Conservation (phyloP, 1,139 yeast genomes). For the Hemisphaericaspora xylanilytica region DNA sequence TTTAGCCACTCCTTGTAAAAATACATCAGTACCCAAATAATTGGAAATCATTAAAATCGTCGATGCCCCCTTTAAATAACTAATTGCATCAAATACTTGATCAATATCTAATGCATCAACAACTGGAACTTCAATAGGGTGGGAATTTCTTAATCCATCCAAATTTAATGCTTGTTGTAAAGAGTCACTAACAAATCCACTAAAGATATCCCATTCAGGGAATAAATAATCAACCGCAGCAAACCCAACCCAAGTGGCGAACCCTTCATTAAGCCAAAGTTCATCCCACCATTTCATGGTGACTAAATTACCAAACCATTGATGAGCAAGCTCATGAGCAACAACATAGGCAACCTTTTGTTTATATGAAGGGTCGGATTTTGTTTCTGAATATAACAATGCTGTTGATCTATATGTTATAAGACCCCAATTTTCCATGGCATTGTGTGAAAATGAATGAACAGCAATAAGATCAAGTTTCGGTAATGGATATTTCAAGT, state of each 20-base stretch:
- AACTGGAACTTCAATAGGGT: constrained; percentile 86
- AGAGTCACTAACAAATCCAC: constrained; percentile 63
- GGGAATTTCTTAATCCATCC: constrained; percentile 74
- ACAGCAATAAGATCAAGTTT: constrained; percentile 76
- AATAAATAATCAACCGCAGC: constrained; percentile 70
- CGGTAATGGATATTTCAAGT: constrained; percentile 67
- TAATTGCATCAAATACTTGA: constrained; percentile 82
- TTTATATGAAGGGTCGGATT: constrained; percentile 65
- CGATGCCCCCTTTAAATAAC: constrained; percentile 82
- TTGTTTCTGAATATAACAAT: constrained; percentile 61
- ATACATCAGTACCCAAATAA: constrained; percentile 63
- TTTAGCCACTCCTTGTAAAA: constrained; percentile 68
- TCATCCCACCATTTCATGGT: constrained; percentile 98
- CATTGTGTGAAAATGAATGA: constrained; percentile 74
- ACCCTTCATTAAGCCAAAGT: constrained; percentile 87
- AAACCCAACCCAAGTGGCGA: constrained; percentile 88
- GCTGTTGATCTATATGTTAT: constrained; percentile 82
- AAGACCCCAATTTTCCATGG: constrained; percentile 92
- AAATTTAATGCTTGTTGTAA: constrained; percentile 68
- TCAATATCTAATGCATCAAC: constrained; percentile 77
- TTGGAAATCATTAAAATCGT: constrained; percentile 68
- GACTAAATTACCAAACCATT: constrained; percentile 90
- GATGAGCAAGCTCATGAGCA: constrained; percentile 89
- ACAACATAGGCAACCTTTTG: constrained; percentile 84
- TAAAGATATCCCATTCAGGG: constrained; percentile 89